A percentile compares a stretch with the other conserved stretches of the same genome.
Conservation (phyloP, 139 green algal genomes). For the Mesotaenium endlicherianum region DNA sequence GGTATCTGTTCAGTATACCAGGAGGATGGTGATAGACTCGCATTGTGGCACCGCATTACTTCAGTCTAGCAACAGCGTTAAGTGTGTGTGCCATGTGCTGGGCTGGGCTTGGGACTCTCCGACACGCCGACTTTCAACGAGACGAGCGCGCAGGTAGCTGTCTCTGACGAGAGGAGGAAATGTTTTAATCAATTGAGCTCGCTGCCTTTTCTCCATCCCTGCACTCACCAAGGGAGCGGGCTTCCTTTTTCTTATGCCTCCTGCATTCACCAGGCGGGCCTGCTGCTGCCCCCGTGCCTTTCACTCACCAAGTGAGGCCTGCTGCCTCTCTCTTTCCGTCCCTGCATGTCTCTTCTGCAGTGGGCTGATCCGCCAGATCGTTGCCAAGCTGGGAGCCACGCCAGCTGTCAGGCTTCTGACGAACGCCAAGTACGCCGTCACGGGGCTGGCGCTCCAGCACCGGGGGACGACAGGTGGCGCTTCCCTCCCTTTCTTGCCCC, state of each 20-base stretch:
- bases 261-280: neutral
- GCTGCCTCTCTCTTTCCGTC: neutral
- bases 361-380: constrained; percentile 31
- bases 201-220: too few relatives aligned
- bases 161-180: neutral
- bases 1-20: too few relatives aligned
- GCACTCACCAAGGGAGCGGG: too few relatives aligned
- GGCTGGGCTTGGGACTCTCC: too few relatives aligned
- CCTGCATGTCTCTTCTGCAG: neutral
- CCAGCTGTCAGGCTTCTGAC: constrained; percentile 9
- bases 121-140: too few relatives aligned
- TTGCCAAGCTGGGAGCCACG: neutral
- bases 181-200: neutral
- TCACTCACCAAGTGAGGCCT: neutral
- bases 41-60: too few relatives aligned
- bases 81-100: too few relatives aligned
- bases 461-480: neutral
- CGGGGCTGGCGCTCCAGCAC: constrained; percentile 6
- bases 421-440: constrained; percentile 36
- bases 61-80: too few relatives aligned
- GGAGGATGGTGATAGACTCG: too few relatives aligned
- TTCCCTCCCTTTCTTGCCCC: neutral
- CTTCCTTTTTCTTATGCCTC: neutral
- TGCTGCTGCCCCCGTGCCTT: neutral
- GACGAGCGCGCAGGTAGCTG: too few relatives aligned